Evolutionary conservation across 2,329 filamentous ascomycete species (phyloP).

Genomic region (Apiospora marii): DNA sequence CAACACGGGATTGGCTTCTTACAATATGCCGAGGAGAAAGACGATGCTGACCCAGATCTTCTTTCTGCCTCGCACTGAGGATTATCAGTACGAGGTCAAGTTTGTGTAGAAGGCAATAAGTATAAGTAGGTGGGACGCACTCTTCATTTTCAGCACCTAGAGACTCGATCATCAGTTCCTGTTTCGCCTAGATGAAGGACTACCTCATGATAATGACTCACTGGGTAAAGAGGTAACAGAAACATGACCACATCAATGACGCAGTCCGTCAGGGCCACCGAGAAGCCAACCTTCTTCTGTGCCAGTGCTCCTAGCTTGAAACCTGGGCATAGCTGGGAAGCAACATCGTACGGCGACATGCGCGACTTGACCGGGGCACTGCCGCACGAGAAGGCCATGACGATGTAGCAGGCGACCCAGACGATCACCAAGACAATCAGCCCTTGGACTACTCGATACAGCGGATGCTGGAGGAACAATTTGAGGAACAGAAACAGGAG

Average conservation of each 20-base stretch:
- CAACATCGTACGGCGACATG: background rate
- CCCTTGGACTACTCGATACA: background rate
- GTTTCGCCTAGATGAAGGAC: background rate
- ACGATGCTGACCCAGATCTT: background rate
- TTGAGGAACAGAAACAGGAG: background rate
- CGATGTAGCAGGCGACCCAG: background rate
- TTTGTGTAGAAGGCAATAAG: background rate
- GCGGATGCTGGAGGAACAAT: background rate
- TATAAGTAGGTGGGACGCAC: background rate
- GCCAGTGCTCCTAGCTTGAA: background rate
- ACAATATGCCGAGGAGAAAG: slow-evolving; percentile 12
- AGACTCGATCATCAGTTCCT: background rate
- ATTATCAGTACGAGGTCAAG: background rate
- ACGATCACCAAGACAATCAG: background rate
- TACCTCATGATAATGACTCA: background rate
- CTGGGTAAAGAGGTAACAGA: background rate
- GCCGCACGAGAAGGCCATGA: background rate
- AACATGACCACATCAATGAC: background rate
- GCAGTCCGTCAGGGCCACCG: slow-evolving; percentile 4
- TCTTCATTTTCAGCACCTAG: background rate
- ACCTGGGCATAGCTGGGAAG: background rate
- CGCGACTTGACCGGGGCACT: background rate
- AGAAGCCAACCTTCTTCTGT: slow-evolving; percentile 1
- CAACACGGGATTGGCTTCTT: background rate
- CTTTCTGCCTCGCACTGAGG: slow-evolving; percentile 10